These are phyloP conservation scores for Agaricales sp. DNA, from an alignment of 1,284 basidiomycete genomes.

Conservation along the genomic window DNA sequence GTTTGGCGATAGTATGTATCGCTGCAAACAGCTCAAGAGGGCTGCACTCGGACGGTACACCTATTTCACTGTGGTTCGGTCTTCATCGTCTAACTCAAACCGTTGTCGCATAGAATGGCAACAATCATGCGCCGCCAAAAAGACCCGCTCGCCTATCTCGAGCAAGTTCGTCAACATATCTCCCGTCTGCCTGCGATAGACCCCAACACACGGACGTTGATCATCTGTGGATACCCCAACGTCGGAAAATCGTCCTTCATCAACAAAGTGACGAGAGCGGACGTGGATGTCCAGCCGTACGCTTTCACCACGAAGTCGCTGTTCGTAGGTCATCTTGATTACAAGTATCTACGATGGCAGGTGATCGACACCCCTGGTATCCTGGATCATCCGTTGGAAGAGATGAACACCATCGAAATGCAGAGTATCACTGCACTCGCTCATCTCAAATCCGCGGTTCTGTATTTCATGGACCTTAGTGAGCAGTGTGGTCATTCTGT, in stretches of 20 bases:
- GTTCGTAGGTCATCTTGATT: constrained; percentile 94
- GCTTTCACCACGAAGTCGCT: constrained; percentile 97
- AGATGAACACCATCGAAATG: constrained; percentile 99
- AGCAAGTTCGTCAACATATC: constrained; percentile 96
- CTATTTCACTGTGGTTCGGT: not conserved
- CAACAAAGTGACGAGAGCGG: constrained; percentile 95
- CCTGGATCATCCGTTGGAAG: constrained; percentile 88
- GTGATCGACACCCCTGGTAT: constrained; percentile 95
- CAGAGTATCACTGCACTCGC: constrained; percentile 95
- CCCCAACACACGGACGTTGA: constrained; percentile 90
- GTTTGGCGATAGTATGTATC: constrained; percentile 91
- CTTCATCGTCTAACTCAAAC: constrained; percentile 2
- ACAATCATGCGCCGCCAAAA: constrained; percentile 96
- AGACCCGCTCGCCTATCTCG: constrained; percentile 91
- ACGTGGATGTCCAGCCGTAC: constrained; percentile 96
- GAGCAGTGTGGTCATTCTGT: constrained; percentile 95
- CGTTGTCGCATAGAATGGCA: constrained; percentile 60
- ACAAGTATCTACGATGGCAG: constrained; percentile 97
- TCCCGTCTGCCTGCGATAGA: constrained; percentile 94
- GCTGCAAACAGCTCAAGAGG: constrained; percentile 94
- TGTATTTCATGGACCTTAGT: constrained; percentile 96
- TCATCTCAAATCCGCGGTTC: constrained; percentile 82
- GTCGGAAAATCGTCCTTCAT: constrained; percentile 97
- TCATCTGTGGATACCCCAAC: constrained; percentile 96
- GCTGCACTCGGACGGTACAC: constrained; percentile 87